Conservation (phyloP, 1,284 basidiomycete genomes). For the Cerrena zonata region DNA sequence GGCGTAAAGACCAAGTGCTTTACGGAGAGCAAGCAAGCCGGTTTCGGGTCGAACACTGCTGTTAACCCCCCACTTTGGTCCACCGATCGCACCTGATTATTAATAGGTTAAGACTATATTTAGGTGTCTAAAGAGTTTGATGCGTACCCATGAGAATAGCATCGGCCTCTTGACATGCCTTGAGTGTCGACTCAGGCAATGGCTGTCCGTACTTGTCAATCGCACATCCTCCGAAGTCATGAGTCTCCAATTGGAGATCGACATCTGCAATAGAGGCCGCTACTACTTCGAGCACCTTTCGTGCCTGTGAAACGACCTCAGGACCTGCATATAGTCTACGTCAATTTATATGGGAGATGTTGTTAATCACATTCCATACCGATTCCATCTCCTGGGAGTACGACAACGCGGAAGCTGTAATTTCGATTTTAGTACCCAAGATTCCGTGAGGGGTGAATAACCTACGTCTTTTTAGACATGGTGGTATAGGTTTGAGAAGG, state of each 20-base stretch:
- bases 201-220: constrained; percentile 86
- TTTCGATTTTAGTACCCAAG: constrained; percentile 2
- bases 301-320: constrained; percentile 87
- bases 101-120: constrained; percentile 7
- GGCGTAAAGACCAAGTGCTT: constrained; percentile 94
- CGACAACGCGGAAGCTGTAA: constrained; percentile 74
- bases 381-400: constrained; percentile 95
- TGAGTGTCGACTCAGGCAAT: constrained; percentile 79
- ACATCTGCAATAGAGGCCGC: constrained; percentile 57
- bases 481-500: not conserved
- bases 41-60: constrained; percentile 92
- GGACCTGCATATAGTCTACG: constrained; percentile 59
- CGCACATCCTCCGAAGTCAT: constrained; percentile 89
- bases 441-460: not conserved
- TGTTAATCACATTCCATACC: constrained; percentile 44
- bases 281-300: constrained; percentile 77
- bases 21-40: constrained; percentile 87
- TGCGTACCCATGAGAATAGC: constrained; percentile 83
- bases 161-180: constrained; percentile 84
- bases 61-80: constrained; percentile 95
- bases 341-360: constrained; percentile 1
- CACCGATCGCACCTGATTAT: constrained; percentile 82
- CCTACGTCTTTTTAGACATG: constrained; percentile 41
- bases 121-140: not conserved
- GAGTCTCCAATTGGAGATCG: constrained; percentile 70